These are phyloP conservation scores for Sungouiella thailandica DNA, from an alignment of 805 yeast genomes.

Conservation along the genomic window DNA sequence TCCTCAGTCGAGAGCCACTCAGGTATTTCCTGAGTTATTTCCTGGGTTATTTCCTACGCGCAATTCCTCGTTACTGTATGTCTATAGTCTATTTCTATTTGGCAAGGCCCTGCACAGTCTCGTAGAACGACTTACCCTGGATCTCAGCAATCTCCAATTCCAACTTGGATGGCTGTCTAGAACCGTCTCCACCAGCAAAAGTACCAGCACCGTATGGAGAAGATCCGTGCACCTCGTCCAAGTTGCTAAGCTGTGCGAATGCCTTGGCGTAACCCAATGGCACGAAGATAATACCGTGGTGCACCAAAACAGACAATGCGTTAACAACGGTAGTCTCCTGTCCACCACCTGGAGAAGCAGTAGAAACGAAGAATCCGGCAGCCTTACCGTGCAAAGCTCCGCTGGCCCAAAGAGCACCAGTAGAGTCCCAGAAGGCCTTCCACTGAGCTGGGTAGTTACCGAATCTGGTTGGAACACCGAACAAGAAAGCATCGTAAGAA, in stretches of 20 bases:
- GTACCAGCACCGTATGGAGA: conserved; percentile 19
- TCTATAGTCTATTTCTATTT: no score
- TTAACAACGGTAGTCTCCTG: conserved; percentile 18
- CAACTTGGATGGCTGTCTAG: conserved; percentile 17
- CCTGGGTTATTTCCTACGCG: no score
- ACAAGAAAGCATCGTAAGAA: conserved; percentile 16
- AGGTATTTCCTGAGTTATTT: no score
- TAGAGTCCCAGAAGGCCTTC: conserved; percentile 17
- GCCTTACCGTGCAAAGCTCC: conserved; percentile 18
- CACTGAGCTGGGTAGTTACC: conserved; percentile 19
- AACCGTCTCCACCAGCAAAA: conserved; percentile 17
- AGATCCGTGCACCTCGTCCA: conserved; percentile 15
- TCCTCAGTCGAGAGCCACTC: no score
- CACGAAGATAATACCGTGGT: conserved; percentile 18
- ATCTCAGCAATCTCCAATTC: conserved; percentile 18
- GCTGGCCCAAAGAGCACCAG: conserved; percentile 17
- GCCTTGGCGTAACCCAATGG: conserved; percentile 20
- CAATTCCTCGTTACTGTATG: no score
- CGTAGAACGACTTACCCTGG: conserved; percentile 17
- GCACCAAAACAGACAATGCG: conserved; percentile 15
- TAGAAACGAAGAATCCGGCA: conserved; percentile 13
- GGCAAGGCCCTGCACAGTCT: conserved; percentile 13
- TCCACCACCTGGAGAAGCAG: conserved; percentile 15
- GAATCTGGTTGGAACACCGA: conserved; percentile 17
- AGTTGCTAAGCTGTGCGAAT: conserved; percentile 14